These are phyloP conservation scores for Teratosphaeria epicoccoides DNA, from an alignment of 2,329 filamentous ascomycete species.

Conservation along the genomic window DNA sequence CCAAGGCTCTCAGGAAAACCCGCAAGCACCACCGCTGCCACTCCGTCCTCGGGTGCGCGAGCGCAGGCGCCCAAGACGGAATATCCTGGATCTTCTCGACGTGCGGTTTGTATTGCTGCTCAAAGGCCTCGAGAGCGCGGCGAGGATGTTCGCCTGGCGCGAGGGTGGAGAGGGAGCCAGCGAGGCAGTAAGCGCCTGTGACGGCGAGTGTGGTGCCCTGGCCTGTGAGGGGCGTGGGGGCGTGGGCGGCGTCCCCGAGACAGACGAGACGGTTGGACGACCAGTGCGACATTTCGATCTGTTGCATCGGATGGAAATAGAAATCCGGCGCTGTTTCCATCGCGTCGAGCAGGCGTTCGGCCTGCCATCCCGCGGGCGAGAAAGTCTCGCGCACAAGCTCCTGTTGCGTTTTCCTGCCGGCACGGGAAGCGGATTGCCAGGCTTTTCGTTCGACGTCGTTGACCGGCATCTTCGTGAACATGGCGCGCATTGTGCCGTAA, in stretches of 20 bases:
- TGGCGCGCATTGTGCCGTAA: conserved; percentile 2
- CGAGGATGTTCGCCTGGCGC: conserved; percentile 1
- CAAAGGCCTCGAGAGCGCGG: conserved; percentile 19
- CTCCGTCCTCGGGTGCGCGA: conserved; percentile 19
- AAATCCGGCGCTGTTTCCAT: conserved; percentile 36
- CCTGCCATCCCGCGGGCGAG: conserved; percentile 1
- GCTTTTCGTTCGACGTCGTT: not conserved
- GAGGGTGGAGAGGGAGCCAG: conserved; percentile 12
- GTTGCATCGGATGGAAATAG: conserved; percentile 33
- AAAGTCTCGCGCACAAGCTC: conserved; percentile 12
- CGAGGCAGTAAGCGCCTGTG: conserved; percentile 30
- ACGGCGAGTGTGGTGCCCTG: conserved; percentile 27
- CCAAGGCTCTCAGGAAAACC: not conserved
- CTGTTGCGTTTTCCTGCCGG: conserved; percentile 3
- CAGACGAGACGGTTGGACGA: conserved; percentile 26
- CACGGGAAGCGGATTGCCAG: not conserved
- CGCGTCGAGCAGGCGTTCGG: conserved; percentile 17
- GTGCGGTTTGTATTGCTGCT: conserved; percentile 17
- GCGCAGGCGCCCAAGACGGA: conserved; percentile 17
- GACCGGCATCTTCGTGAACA: conserved; percentile 6
- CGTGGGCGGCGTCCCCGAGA: conserved; percentile 31
- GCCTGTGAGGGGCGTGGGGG: conserved; percentile 25
- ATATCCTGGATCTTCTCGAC: conserved; percentile 20
- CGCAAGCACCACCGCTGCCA: conserved; percentile 14
- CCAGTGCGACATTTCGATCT: conserved; percentile 29